Percentiles rank a stretch among this genome's conserved stretches.
Conservation (phyloP, 2,329 filamentous ascomycete genomes). For the Fusarium continuum region DNA sequence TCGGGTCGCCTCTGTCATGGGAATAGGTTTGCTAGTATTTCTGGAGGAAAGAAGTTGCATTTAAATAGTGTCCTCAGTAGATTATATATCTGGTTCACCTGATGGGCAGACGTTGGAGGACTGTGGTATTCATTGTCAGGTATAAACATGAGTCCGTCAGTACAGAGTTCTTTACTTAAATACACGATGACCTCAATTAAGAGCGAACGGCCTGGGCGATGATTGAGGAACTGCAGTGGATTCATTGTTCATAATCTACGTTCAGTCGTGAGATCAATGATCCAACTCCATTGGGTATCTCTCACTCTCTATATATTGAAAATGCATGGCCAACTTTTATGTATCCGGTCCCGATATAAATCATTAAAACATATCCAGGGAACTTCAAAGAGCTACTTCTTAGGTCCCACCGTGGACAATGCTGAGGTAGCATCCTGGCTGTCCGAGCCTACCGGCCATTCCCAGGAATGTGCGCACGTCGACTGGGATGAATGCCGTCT, state of each 20-base stretch:
- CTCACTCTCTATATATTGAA: constrained; percentile 36
- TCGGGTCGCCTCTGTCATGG: background rate
- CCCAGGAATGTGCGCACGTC: constrained; percentile 50
- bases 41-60: background rate
- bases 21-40: background rate
- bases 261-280: constrained; percentile 31
- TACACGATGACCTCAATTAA: background rate
- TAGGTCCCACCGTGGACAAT: background rate
- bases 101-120: background rate
- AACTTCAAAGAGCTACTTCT: background rate
- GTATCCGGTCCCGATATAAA: constrained; percentile 14
- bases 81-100: background rate
- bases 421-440: background rate
- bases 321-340: constrained; percentile 36
- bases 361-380: constrained; percentile 15
- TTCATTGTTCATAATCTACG: background rate
- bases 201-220: background rate
- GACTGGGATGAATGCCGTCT: constrained; percentile 62
- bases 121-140: background rate
- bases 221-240: background rate
- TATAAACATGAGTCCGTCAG: background rate
- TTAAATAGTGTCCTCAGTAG: background rate
- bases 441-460: constrained; percentile 15
- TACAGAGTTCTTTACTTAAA: background rate
- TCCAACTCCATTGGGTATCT: constrained; percentile 46